Percentiles rank a stretch among this genome's conserved stretches.
Evolutionary conservation across 371 early-diverging fungal genomes (phyloP).

Genomic region (Gilbertella persicaria): DNA sequence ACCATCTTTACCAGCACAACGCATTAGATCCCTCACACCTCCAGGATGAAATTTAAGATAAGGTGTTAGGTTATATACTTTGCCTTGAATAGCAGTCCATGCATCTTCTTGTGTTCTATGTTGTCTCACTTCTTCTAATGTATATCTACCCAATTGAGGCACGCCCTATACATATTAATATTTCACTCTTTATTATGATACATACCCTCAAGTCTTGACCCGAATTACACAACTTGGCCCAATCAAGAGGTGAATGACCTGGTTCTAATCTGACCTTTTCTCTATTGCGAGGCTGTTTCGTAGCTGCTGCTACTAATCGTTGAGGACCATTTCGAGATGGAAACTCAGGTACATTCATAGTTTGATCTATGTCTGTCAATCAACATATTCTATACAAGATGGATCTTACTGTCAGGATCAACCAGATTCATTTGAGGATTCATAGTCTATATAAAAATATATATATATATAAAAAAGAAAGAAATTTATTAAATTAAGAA

Average conservation of each 20-base stretch:
- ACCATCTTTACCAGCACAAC: constrained; percentile 94
- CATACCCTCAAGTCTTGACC: constrained; percentile 77
- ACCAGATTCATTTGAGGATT: neutral
- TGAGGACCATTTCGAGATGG: constrained; percentile 54
- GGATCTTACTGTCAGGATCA: constrained; percentile 13
- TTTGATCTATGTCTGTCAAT: constrained; percentile 25
- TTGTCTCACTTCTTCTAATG: constrained; percentile 74
- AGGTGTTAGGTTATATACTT: constrained; percentile 93
- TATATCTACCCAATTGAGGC: constrained; percentile 56
- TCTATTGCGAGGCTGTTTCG: constrained; percentile 55
- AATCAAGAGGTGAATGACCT: constrained; percentile 91
- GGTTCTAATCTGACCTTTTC: constrained; percentile 85
- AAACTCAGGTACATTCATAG: constrained; percentile 45
- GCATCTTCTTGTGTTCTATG: constrained; percentile 84
- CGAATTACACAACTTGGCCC: constrained; percentile 83
- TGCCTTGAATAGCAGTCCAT: constrained; percentile 93
- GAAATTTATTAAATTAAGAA: neutral
- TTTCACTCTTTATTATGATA: neutral
- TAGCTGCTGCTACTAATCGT: constrained; percentile 49
- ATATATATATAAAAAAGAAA: neutral
- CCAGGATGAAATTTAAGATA: constrained; percentile 98
- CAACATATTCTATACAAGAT: neutral
- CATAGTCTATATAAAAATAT: neutral
- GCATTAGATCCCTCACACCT: constrained; percentile 82
- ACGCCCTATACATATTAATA: constrained; percentile 49